Evolutionary conservation across 768 basidiomycete genomes (phyloP).

Genomic region (Russula sp.): DNA sequence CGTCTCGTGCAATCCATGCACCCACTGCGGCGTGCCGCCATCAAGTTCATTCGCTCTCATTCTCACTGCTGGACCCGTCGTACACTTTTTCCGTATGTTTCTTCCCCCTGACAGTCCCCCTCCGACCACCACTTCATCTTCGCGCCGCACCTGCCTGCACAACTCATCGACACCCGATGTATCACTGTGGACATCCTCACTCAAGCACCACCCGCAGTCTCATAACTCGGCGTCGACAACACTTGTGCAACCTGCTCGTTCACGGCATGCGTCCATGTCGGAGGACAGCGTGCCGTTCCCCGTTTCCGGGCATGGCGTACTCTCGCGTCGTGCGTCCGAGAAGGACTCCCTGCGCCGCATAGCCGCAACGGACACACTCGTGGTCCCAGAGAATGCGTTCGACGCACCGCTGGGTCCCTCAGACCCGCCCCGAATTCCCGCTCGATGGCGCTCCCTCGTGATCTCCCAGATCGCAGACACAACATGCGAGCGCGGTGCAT

Average conservation of each 20-base stretch:
- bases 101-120: slow-evolving; percentile 44
- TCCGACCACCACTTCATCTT: slow-evolving; percentile 35
- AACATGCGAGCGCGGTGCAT: slow-evolving; percentile 71
- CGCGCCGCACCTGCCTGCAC: slow-evolving; percentile 66
- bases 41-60: slow-evolving; percentile 63
- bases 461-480: slow-evolving; percentile 54
- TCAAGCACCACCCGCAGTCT: slow-evolving; percentile 60
- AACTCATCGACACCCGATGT: slow-evolving; percentile 41
- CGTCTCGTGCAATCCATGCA: slow-evolving; percentile 55
- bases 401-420: slow-evolving; percentile 29
- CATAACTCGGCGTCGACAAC: slow-evolving; percentile 51
- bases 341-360: slow-evolving; percentile 55
- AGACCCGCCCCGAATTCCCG: slow-evolving; percentile 29
- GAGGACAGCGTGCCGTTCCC: slow-evolving; percentile 62
- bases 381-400: slow-evolving; percentile 44
- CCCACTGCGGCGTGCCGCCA: slow-evolving; percentile 65
- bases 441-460: slow-evolving; percentile 59
- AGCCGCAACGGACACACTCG: slow-evolving; percentile 45
- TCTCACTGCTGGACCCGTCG: slow-evolving; percentile 60
- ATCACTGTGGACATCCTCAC: slow-evolving; percentile 43
- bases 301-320: slow-evolving; percentile 74
- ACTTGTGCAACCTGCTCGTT: slow-evolving; percentile 45
- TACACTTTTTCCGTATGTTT: slow-evolving; percentile 65
- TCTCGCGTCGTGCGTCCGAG: slow-evolving; percentile 70
- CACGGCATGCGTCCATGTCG: slow-evolving; percentile 49